Conservation (phyloP, 106 monocot species). For the Triglochin maritima region DNA sequence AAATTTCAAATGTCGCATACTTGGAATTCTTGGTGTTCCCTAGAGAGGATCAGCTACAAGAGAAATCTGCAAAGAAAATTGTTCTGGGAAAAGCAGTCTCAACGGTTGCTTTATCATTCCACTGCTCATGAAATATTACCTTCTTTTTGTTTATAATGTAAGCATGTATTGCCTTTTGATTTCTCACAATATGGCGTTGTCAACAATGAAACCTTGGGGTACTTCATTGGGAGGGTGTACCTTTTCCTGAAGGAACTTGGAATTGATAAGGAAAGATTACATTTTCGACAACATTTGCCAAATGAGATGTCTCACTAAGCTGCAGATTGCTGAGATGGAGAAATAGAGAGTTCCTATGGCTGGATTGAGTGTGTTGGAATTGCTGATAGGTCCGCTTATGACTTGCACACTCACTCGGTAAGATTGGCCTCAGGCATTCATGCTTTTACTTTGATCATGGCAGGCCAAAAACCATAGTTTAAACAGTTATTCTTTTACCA, state of each 20-base stretch:
- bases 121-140: neutral
- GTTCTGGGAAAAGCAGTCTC: conserved; percentile 77
- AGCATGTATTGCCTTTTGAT: neutral
- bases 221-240: conserved; percentile 90
- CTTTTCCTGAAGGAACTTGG: conserved; percentile 74
- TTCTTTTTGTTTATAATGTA: neutral
- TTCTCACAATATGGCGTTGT: conserved; percentile 45
- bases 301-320: conserved; percentile 99
- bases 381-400: conserved; percentile 96
- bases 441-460: too few species aligned
- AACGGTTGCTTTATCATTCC: conserved; percentile 27
- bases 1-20: conserved; percentile 64
- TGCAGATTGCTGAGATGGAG: conserved; percentile 98
- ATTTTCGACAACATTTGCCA: conserved; percentile 85
- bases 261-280: conserved; percentile 70
- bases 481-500: too few species aligned
- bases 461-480: too few species aligned
- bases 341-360: conserved; percentile 90
- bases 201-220: conserved; percentile 93
- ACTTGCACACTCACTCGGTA: conserved; percentile 82
- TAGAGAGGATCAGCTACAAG: conserved; percentile 65
- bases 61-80: conserved; percentile 39
- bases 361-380: conserved; percentile 99
- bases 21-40: conserved; percentile 92
- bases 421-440: neutral